Evolutionary conservation across 108 stramenopile species (phyloP), one percentile per base, ranked within the genome.

Genomic region (Stephanodiscus triporus): DNA sequence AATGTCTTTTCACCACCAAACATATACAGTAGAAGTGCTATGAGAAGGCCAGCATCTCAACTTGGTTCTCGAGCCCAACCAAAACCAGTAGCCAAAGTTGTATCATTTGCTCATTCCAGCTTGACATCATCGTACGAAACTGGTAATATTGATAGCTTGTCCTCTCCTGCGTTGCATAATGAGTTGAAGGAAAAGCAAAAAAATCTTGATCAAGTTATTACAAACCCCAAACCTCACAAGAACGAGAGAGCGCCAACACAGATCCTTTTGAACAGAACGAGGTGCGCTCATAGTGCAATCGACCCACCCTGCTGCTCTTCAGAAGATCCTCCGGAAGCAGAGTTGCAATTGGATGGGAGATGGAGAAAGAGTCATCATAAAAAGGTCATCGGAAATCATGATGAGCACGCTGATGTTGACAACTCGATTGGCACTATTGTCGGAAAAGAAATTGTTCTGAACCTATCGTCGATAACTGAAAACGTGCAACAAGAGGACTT

Each of bases 261-360:
- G 29, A 30, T 22, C 23, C 32, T 53, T 1, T 50, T 19, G 4
- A 3, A 13, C 17, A 34, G 16, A 23, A 51, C n/a, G 66, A 67
- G 36, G 10, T 43, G 34, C 64, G 47, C 9, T 65, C 48, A 65
- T 38, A 54, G 37, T 36, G 9, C 24, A 54, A 36, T 29, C 24
- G 69, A 70, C 27, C 71, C 71, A 26, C 71, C 71, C 40, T 72
- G 71, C 61, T 51, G 9, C 4, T 63, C 61, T 6, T 22, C 45
- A 38, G 19, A 61, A 36, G 71, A 72, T 42, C 71, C 71, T 17
- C 71, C 65, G n/a, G 65, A 66, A 43, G 26, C 7, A 6, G 48
- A 40, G 1, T 20, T 61, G 56, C 6, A 7, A 30, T 17, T 17
- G 27, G 13, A 56, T 24, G 27, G 27, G 24, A 26, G 26, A 26